These are phyloP conservation scores for Pelargonium australe DNA, from an alignment of 441 rosid genomes.

Conservation along the genomic window DNA sequence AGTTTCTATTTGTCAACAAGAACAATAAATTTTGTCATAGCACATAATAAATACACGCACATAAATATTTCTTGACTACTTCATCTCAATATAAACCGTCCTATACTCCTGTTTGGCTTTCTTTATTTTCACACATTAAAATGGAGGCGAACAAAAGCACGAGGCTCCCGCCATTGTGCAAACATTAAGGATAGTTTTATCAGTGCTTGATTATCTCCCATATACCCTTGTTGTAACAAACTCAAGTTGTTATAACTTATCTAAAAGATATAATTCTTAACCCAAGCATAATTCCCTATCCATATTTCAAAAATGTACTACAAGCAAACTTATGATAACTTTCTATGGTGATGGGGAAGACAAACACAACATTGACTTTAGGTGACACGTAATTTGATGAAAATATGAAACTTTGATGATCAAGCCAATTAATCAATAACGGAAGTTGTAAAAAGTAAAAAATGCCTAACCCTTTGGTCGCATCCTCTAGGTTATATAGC, in stretches of 20 bases:
- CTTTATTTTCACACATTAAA: neutral
- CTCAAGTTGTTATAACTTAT: neutral
- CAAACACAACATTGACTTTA: neutral
- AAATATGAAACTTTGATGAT: neutral
- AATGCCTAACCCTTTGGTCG: slow-evolving; percentile 53
- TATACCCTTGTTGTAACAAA: too few relatives aligned
- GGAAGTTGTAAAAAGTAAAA: slow-evolving; percentile 13
- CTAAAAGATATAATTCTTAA: neutral
- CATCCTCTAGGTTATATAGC: slow-evolving; percentile 68
- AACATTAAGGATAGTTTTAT: neutral
- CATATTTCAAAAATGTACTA: neutral
- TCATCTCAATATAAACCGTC: neutral
- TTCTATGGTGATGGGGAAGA: neutral
- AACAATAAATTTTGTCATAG: neutral
- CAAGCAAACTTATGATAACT: slow-evolving; percentile 4
- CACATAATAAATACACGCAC: neutral
- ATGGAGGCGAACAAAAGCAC: neutral
- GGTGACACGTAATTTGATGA: neutral
- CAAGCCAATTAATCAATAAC: neutral
- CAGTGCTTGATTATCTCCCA: neutral
- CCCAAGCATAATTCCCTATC: neutral
- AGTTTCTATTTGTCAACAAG: too few relatives aligned
- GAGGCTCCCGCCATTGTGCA: neutral
- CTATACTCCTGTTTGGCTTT: neutral
- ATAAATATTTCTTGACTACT: neutral